phyloP scores from a whole-genome alignment of 1,139 yeast species.

The Pichia terricola region DNA sequence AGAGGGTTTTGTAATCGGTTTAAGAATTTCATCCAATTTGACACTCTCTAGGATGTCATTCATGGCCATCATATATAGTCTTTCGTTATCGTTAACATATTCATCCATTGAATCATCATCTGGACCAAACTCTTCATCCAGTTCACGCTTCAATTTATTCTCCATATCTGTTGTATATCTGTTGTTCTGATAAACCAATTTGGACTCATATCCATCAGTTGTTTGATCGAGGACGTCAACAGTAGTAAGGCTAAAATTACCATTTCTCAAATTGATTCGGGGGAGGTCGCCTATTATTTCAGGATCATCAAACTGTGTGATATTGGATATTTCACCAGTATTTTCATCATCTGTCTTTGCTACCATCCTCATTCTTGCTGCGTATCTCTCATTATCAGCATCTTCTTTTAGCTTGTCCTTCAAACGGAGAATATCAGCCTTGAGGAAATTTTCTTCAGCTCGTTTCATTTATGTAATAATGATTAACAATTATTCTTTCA shows the following conservation, averaged over 20 bases:
- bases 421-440: slow-evolving; percentile 17
- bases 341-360: not conserved
- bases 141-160: slow-evolving; percentile 18
- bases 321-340: no score
- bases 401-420: slow-evolving; percentile 16
- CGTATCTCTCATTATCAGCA: slow-evolving; percentile 3
- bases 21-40: slow-evolving; percentile 46
- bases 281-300: no score
- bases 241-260: slow-evolving; percentile 22
- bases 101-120: slow-evolving; percentile 16
- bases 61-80: slow-evolving; percentile 20
- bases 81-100: slow-evolving; percentile 30
- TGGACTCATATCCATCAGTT: slow-evolving; percentile 3
- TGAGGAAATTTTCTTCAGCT: slow-evolving; percentile 1
- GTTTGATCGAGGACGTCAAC: slow-evolving; percentile 19
- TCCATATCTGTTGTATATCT: slow-evolving; percentile 11
- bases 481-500: not conserved
- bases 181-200: slow-evolving; percentile 14
- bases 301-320: no score
- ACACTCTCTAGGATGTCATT: slow-evolving; percentile 17
- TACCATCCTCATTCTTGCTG: not conserved
- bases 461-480: slow-evolving; percentile 4
- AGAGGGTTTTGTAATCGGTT: slow-evolving; percentile 73
- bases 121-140: slow-evolving; percentile 22
- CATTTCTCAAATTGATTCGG: not conserved